Base-by-base conservation (phyloP, 345 rosid genomes). In the Litchi chinensis region DNA sequence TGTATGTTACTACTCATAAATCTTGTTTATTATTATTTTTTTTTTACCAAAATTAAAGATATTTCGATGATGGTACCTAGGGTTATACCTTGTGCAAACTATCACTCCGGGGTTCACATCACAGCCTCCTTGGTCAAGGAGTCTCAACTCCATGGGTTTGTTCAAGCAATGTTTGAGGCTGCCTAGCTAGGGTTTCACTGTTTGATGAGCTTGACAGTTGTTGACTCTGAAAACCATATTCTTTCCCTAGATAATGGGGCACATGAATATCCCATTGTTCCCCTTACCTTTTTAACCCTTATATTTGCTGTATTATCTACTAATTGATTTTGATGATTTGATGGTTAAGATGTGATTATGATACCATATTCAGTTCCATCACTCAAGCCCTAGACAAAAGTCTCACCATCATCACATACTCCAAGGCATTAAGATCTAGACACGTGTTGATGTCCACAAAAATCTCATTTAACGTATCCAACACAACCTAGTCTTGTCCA, bases 331-430 rank as follows among this genome's bases (percentile, higher is more conserved):
- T 37, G 76, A 76, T 81, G 37, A 32, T 32, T 76, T 76, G 77
- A 81, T 65, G 80, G 73, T 81, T 76, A 76, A 56, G 77, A 52
- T 65, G 2, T 50, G 10, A 28, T 70, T 39, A 48, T 60, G 16
- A 68, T 63, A 24, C 77, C 77, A 26, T 41, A 66, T 57, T 60
- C 77, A 66, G 77, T 67, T 68, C 75, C 78, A 44, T 68, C 70
- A 73, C 70, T 59, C 44, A 24, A 77, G 37, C 43, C 78, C 48
- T 68, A 37, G 78, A 67, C 59, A 62, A 8, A 32, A 32, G 37
- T 32, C 37, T 32, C 46, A 66, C 52, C 32, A 52, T 60, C 62
- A 24, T 18, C 67, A 24, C 71, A 44, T 18, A 77, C 71, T 68
- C 62, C 22, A 40, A 56, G 15, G 48, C 18, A 32, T 77, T 40